Evolutionary conservation across 345 rosid genomes (phyloP).

Genomic region (Dovyalis caffra): DNA sequence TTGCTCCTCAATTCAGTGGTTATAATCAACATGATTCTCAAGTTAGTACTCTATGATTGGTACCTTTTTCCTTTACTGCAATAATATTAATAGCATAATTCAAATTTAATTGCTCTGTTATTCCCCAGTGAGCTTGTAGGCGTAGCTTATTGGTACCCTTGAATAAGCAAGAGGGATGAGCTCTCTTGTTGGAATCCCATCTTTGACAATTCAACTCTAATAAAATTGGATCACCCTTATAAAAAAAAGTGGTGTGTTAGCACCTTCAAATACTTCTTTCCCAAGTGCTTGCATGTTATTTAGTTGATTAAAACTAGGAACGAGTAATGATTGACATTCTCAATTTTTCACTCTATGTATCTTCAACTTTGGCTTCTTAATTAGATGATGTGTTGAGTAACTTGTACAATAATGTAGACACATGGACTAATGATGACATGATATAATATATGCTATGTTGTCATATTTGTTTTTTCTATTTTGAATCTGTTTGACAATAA

Average conservation of each 20-base stretch:
- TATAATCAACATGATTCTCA: constrained; percentile 98
- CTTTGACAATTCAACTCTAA: neutral
- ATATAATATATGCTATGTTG: neutral
- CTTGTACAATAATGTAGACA: neutral
- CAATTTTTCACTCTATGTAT: neutral
- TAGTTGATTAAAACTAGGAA: neutral
- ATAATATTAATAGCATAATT: neutral
- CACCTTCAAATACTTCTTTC: neutral
- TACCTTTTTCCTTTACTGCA: neutral
- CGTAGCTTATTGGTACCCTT: neutral
- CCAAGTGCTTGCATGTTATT: neutral
- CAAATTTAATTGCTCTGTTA: neutral
- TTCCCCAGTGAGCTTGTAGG: neutral
- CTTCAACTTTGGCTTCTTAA: neutral
- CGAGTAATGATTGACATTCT: neutral
- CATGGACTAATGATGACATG: neutral
- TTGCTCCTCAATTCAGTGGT: constrained; percentile 98
- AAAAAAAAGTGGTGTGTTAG: neutral
- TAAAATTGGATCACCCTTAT: neutral
- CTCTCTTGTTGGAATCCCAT: neutral
- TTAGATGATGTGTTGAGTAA: neutral
- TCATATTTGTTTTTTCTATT: neutral
- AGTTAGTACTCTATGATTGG: constrained; percentile 40
- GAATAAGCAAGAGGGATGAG: neutral
- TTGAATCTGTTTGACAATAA: neutral